These are phyloP conservation scores for Globisporangium cederbergense DNA, from an alignment of 352 stramenopile genomes.

Conservation along the genomic window DNA sequence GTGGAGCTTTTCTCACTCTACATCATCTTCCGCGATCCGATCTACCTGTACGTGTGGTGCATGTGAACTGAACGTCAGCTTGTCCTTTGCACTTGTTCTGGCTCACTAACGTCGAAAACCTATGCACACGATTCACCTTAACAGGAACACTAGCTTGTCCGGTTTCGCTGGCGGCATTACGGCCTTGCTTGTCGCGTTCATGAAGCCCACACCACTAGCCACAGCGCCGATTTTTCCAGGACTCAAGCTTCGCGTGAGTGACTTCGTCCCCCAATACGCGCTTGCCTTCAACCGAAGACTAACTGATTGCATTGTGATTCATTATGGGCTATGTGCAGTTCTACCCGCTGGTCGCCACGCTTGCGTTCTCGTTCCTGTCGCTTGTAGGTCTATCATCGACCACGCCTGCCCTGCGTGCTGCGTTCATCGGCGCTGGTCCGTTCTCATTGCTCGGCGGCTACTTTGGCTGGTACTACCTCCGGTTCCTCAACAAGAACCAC, in stretches of 20 bases:
- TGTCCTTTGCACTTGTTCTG: slow-evolving; percentile 9
- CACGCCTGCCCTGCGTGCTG: slow-evolving; percentile 32
- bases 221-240: slow-evolving; percentile 49
- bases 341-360: slow-evolving; percentile 54
- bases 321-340: slow-evolving; percentile 29
- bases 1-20: slow-evolving; percentile 79
- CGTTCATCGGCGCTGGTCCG: slow-evolving; percentile 64
- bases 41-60: slow-evolving; percentile 59
- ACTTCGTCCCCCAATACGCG: not conserved
- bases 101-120: not conserved
- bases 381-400: slow-evolving; percentile 38
- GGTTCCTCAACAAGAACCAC: slow-evolving; percentile 77
- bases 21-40: slow-evolving; percentile 73
- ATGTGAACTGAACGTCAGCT: not conserved
- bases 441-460: slow-evolving; percentile 73
- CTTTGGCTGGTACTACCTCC: slow-evolving; percentile 86
- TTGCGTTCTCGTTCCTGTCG: slow-evolving; percentile 51
- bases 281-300: not conserved
- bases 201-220: slow-evolving; percentile 67
- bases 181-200: slow-evolving; percentile 75
- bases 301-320: not conserved
- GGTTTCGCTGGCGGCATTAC: slow-evolving; percentile 78
- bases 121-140: not conserved
- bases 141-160: slow-evolving; percentile 65
- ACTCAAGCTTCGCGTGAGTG: slow-evolving; percentile 61